Evolutionary conservation across 139 green algal species (phyloP).

Genomic region (Desmodesmus armatus): DNA sequence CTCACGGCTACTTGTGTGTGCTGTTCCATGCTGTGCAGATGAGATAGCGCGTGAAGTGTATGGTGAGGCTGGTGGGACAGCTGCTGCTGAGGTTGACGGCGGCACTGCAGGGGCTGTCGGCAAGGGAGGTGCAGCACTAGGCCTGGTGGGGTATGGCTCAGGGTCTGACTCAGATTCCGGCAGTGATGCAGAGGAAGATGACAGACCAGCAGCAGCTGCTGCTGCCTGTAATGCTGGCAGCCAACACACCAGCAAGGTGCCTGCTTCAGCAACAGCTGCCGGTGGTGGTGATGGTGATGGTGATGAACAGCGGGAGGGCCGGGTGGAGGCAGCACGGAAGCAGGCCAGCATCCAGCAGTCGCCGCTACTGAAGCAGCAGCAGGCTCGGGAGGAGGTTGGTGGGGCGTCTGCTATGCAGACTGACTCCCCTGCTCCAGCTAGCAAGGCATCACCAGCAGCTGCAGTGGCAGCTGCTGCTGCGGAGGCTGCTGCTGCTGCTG

Average conservation of each 20-base stretch:
- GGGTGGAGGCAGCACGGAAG: too few species aligned
- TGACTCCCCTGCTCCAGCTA: too few species aligned
- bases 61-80: slow-evolving; percentile 2
- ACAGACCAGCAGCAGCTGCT: neutral
- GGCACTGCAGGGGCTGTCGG: slow-evolving; percentile 7
- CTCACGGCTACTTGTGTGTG: neutral
- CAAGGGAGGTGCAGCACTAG: slow-evolving; percentile 34
- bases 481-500: neutral
- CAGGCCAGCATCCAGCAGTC: neutral
- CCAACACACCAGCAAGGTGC: slow-evolving; percentile 31
- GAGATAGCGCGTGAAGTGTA: slow-evolving; percentile 61
- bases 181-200: slow-evolving; percentile 40
- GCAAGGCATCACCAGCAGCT: neutral
- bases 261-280: neutral
- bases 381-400: neutral
- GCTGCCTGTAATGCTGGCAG: too few species aligned
- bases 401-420: too few species aligned
- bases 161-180: slow-evolving; percentile 66
- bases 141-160: slow-evolving; percentile 53
- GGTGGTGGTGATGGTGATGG: too few species aligned
- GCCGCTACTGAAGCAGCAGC: neutral
- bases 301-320: too few species aligned
- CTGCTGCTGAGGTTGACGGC: slow-evolving; percentile 19
- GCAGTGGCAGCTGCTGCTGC: neutral
- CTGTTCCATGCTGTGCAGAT: slow-evolving; percentile 48